Conservation (phyloP, 495 filamentous ascomycete species). For the Delitschia confertaspora region DNA sequence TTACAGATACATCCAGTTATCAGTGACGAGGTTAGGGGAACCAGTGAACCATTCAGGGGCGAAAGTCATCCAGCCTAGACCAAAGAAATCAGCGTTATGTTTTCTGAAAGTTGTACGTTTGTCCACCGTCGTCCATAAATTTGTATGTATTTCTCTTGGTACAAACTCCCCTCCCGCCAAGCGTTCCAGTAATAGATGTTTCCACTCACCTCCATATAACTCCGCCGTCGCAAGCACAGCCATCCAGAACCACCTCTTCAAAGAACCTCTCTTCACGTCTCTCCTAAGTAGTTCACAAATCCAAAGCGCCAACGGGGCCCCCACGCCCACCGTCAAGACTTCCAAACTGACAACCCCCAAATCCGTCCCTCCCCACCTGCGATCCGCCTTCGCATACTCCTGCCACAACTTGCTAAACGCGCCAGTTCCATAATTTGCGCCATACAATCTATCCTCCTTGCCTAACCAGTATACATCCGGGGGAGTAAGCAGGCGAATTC, state of each 20-base stretch:
- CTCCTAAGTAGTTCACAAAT: constrained; percentile 24
- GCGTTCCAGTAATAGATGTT: neutral
- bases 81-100: too few species aligned
- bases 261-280: constrained; percentile 21
- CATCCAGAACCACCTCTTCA: constrained; percentile 48
- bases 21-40: constrained; percentile 64
- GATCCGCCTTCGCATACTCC: constrained; percentile 85
- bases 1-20: constrained; percentile 72
- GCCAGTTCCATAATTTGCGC: constrained; percentile 58
- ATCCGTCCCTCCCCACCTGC: constrained; percentile 72
- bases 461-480: constrained; percentile 47
- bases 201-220: constrained; percentile 71
- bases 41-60: constrained; percentile 85
- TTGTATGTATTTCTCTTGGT: too few species aligned
- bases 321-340: constrained; percentile 72
- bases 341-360: constrained; percentile 72
- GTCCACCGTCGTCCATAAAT: too few species aligned
- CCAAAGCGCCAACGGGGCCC: constrained; percentile 52
- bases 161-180: neutral
- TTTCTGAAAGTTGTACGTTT: too few species aligned
- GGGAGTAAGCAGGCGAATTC: constrained; percentile 28
- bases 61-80: constrained; percentile 92
- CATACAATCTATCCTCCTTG: constrained; percentile 53
- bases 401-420: constrained; percentile 70
- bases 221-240: constrained; percentile 81